Percentiles rank a stretch among this genome's conserved stretches.
These are phyloP conservation scores for Poa pratensis DNA, from an alignment of 176 grass and related monocot species.

Conservation along the genomic window DNA sequence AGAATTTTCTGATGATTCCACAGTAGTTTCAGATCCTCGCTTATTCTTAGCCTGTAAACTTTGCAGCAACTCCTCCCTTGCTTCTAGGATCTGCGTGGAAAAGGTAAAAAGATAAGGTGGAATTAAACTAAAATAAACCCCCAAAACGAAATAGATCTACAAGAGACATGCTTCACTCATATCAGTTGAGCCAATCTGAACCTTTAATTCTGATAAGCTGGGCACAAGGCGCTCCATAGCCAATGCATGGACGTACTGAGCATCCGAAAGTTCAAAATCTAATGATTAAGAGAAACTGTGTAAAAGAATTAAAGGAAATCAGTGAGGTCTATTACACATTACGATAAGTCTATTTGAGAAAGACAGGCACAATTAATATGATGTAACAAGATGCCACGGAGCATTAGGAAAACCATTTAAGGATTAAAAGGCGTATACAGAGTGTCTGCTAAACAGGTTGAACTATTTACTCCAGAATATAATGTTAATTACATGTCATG, in stretches of 20 bases:
- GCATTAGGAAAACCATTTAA: not conserved
- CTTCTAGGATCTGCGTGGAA: slow-evolving; percentile 56
- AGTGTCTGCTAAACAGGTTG: slow-evolving; percentile 1
- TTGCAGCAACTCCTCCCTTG: slow-evolving; percentile 56
- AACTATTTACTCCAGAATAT: slow-evolving; percentile 20
- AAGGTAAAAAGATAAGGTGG: not conserved
- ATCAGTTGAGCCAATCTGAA: slow-evolving; percentile 64
- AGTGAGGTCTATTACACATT: not conserved
- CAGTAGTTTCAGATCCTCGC: slow-evolving; percentile 33
- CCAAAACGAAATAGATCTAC: slow-evolving; percentile 79
- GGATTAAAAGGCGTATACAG: not conserved
- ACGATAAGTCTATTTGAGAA: not conserved
- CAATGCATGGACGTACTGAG: slow-evolving; percentile 63
- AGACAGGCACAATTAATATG: not conserved
- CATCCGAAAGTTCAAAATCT: too few relatives aligned
- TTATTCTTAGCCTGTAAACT: slow-evolving; percentile 51
- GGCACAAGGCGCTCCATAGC: slow-evolving; percentile 58
- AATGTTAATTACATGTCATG: not conserved
- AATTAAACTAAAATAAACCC: not conserved
- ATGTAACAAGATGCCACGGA: not conserved
- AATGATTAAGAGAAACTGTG: too few relatives aligned
- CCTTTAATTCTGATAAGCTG: slow-evolving; percentile 51
- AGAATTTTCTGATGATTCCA: slow-evolving; percentile 36
- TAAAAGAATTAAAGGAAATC: not conserved
- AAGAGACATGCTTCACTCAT: slow-evolving; percentile 80